Evolutionary conservation across 1,284 basidiomycete species (phyloP), one percentile per base, ranked within the genome.

Genomic region (Rhodotorula sp.): DNA sequence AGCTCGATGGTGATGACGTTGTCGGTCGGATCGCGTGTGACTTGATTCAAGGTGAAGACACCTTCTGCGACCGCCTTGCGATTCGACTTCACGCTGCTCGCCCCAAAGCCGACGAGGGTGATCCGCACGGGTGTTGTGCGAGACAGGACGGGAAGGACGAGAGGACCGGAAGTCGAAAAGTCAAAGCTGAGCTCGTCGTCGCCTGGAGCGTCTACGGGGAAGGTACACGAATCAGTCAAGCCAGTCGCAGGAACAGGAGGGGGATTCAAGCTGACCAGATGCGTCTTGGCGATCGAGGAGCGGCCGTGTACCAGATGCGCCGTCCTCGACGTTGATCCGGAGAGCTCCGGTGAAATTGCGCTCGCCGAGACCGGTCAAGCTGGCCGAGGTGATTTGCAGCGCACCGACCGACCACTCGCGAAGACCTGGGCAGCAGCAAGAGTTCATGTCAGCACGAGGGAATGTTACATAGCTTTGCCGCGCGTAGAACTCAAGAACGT

Each of bases 321-420:
- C 60, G 14, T 54, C 45, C 10, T 69, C 30, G 5, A 62, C 14
- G 6, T 54, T n/a, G 44, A 65, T 18, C 14, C 30, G 15, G 6
- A 70, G 24, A 5, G 48, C 26, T 5, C 60, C 64, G 10, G 29
- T 59, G 51, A 59, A 46, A 30, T 62, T 54, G 37, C 33, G 56
- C 44, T 37, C 33, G 26, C 44, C 15, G 4, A 51, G n/a, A n/a
- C 64, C 68, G 26, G 42, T 18, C 22, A 70, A 14, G 12, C n/a
- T 14, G 6, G 65, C 65, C 10, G 30, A 37, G 17, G 55, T n/a
- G 33, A 71, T 18, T 46, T 68, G 60, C n/a, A 71, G 20, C 5
- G 65, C 60, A 4, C 70, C 70, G 42, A 71, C 54, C 6, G 54
- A 58, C 70, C 70, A 71, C 24, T 71, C 70, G 22, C 62, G 66